Evolutionary conservation across 371 early-diverging fungal species (phyloP), one percentile per base, ranked within the genome.

Genomic region (Haplosporangium sp.): DNA sequence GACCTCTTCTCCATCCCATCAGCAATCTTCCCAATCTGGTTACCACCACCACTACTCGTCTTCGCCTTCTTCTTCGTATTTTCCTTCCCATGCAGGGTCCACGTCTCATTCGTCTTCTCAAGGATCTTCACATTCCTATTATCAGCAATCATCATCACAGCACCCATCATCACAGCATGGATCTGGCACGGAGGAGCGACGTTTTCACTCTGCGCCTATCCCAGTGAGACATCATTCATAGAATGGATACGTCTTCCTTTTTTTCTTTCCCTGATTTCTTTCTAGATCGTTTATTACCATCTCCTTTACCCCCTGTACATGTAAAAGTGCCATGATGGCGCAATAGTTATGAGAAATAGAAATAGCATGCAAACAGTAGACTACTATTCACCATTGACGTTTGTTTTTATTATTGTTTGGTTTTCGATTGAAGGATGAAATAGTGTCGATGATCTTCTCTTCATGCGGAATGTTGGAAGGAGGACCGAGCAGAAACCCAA

Each of bases 131-230:
- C 59, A 63, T n/a, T 61, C 75, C 0, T 67, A 66, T 23, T 62
- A 70, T 18, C 74, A 74, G 42, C 57, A 55, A 5, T 37, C 58
- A 16, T 41, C 54, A 2, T 48, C 64, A 14, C 58, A 63, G 23
- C 59, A 61, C 41, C 62, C 53, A 29, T 48, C 55, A 4, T 47
- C 64, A 21, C 70, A 66, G 29, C 55, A 67, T 48, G 68, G 68
- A 45, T 67, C 71, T 16, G 54, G 64, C n/a, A 61, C 64, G 58
- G 79, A 79, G 1, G 79, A 79, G 29, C 65, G 79, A 18, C 72
- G 79, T 11, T 79, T 79, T 52, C 79, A 79, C 43, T 79, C 79
- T 37, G 79, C 79, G n/a, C 79, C 79, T 20, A 79, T 79, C 38
- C 79, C 79, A 54, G 73, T 79, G 10, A 68, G 79, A 18, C 67